Evolutionary conservation across 495 filamentous ascomycete genomes (phyloP).

Genomic region (Xylaria nigripes): DNA sequence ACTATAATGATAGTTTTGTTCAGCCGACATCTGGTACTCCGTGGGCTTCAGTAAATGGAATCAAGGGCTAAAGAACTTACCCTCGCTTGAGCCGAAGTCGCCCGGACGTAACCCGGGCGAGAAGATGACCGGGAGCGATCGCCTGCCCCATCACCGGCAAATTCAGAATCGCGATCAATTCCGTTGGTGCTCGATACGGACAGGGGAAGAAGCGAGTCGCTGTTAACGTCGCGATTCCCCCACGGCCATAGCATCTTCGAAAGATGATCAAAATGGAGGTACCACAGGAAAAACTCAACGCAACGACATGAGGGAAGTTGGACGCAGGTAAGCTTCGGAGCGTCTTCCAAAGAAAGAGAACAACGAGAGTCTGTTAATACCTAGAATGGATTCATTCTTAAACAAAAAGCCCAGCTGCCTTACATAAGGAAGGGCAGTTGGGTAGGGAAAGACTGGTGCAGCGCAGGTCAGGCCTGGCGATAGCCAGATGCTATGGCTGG

Average conservation of each 20-base stretch:
- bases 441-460: slow-evolving; percentile 1
- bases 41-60: slow-evolving; percentile 4
- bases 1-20: slow-evolving; percentile 19
- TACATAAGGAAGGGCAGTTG: not conserved
- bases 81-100: slow-evolving; percentile 41
- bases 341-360: not conserved
- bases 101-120: slow-evolving; percentile 27
- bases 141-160: slow-evolving; percentile 15
- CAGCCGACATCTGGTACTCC: not conserved
- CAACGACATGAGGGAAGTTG: slow-evolving; percentile 18
- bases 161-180: slow-evolving; percentile 20
- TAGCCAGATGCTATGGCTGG: not conserved
- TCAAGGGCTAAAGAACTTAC: slow-evolving; percentile 23
- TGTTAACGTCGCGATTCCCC: slow-evolving; percentile 28
- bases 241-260: slow-evolving; percentile 32
- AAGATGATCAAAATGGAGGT: slow-evolving; percentile 13
- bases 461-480: not conserved
- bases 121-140: slow-evolving; percentile 29
- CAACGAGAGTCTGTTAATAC: not conserved
- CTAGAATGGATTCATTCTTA: slow-evolving; percentile 7
- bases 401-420: not conserved
- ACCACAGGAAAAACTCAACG: slow-evolving; percentile 15
- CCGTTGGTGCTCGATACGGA: slow-evolving; percentile 26
- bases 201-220: slow-evolving; percentile 32
- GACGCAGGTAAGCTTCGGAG: not conserved